Evolutionary conservation across 148 eudicot genomes (phyloP), one percentile per base, ranked within the genome.

Genomic region (Hydrangea macrophylla): DNA sequence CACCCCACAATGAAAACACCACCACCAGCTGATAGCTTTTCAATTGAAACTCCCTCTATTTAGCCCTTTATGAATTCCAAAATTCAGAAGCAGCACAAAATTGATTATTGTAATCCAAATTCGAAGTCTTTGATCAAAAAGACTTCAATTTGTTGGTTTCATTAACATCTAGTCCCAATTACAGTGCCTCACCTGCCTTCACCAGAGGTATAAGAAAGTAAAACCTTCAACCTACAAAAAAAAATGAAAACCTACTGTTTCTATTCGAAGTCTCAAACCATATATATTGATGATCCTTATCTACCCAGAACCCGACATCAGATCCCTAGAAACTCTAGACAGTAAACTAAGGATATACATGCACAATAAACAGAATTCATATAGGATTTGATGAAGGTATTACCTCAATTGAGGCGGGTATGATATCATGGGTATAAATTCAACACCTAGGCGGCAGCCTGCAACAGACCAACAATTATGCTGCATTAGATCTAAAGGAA

Each of bases 401-500:
- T 68, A 68, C 71, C 71, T 68, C 53, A 37, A 37, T 24, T 36
- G n/a, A 56, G 11, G 39, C 35, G 17, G 53, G 5, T 26, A 35
- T 30, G 4, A 1, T 25, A 39, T 56, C 54, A 25, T 37, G 62
- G 31, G 24, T 56, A 67, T 9, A 55, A 7, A 54, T 22, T 12
- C 61, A 39, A 27, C 26, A 56, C 12, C 71, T 68, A 55, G 25
- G 31, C 71, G 56, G 71, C 71, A 68, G 36, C 54, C 71, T 68
- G 71, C 53, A 68, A 55, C 42, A 35, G 7, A 68, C 17, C 25
- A 3, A 54, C 1, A 18, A 56, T 15, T 25, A 25, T 18, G 20
- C 17, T 6, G 25, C 32, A n/a, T 55, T 26, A 36, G 27, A 25
- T 24, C 20, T 17, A 55, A 55, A 36, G 23, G 25, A 20, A 32